Base-by-base conservation (phyloP, 805 yeast genomes). In the Yarrowia bubula region DNA sequence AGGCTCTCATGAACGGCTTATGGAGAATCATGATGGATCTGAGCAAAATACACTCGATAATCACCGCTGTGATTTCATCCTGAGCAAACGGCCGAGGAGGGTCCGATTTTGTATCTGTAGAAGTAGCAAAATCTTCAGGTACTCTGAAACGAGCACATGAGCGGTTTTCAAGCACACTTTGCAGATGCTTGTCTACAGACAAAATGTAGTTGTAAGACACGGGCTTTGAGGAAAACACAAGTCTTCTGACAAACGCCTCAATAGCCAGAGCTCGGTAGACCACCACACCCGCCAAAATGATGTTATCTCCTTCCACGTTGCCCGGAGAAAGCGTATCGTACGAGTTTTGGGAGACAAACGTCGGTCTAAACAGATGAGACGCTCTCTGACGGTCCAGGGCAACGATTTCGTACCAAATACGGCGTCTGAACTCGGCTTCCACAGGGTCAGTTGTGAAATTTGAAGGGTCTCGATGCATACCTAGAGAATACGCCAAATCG, bases 391-490 rank as follows among this genome's bases (percentile, higher is more conserved):
- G 42, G 18, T 58, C 64, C 42, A 58, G 51, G 4, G 64, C 64
- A 4, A 58, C 64, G 4, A 58, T 58, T 14, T 58, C 64, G 43
- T 58, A 58, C 76, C 76, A 74, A 35, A 73, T 46, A 32, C 71
- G 66, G 31, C 75, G 66, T 41, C 76, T 64, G 51, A 69, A 69
- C 37, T 74, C 76, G 1, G 73, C 68, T 43, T 74, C 76, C 41
- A 70, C 73, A 8, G 73, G 71, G 13, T 73, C 67, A 33, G 73
- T 61, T 28, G 66, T 68, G 66, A 74, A 74, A 71, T 73, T 72
- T 31, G 70, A 69, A 13, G 77, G 75, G 64, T 74, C 77, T 15
- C 76, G 68, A 62, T 74, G 76, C 41, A 74, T 66, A 1, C 76
- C 76, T 76, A 74, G 73, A 1, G 73, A 69, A 66, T 73, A 76